These are phyloP conservation scores for Ceratocystis alfenasii DNA, from an alignment of 2,329 filamentous ascomycete genomes.

Conservation along the genomic window DNA sequence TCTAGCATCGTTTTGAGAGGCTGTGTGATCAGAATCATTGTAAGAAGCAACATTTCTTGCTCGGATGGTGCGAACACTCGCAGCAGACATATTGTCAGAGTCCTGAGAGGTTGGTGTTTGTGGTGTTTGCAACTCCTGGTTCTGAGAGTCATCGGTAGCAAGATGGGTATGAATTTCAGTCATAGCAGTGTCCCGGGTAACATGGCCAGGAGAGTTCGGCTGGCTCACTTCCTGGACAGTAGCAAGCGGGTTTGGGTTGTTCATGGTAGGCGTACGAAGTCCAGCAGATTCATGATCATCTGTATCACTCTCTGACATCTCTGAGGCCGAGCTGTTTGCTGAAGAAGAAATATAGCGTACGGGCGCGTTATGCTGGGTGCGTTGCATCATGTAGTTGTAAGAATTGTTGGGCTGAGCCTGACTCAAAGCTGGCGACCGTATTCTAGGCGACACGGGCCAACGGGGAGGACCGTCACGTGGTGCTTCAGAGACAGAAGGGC, in stretches of 20 bases:
- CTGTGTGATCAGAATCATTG: conserved; percentile 53
- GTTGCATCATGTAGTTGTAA: conserved; percentile 15
- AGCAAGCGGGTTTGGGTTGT: conserved; percentile 54
- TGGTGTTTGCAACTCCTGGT: background rate
- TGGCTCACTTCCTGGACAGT: conserved; percentile 86
- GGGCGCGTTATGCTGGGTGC: background rate
- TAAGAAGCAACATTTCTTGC: conserved; percentile 7
- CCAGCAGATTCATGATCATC: conserved; percentile 42
- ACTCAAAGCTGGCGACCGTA: conserved; percentile 49
- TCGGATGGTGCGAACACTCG: conserved; percentile 13
- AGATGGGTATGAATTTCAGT: conserved; percentile 43
- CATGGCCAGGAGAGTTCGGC: conserved; percentile 52
- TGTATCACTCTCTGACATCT: conserved; percentile 40
- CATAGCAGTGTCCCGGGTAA: conserved; percentile 33
- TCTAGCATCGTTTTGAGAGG: conserved; percentile 34
- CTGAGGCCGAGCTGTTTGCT: conserved; percentile 17
- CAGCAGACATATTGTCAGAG: conserved; percentile 16
- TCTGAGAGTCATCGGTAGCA: conserved; percentile 19
- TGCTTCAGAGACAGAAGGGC: conserved; percentile 15
- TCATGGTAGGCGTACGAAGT: conserved; percentile 44
- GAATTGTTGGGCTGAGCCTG: conserved; percentile 6
- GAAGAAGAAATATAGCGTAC: conserved; percentile 16
- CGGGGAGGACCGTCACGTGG: conserved; percentile 34
- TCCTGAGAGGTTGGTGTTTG: background rate
- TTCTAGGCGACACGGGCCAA: conserved; percentile 66